These are phyloP conservation scores for Amanita subjunquillea DNA, from an alignment of 768 basidiomycete species.

Conservation along the genomic window DNA sequence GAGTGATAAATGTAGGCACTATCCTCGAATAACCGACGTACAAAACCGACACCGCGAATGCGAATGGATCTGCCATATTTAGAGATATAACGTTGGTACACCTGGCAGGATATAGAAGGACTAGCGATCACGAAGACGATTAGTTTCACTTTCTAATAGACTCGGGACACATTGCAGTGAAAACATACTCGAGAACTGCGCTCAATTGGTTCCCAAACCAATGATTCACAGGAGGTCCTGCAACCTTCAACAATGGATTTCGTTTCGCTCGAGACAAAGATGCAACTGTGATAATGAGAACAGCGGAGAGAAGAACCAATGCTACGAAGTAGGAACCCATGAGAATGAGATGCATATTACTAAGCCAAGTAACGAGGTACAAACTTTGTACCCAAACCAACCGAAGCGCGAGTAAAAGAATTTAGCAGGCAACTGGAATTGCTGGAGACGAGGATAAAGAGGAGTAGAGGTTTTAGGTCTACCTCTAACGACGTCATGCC, in stretches of 20 bases:
- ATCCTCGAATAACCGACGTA: conserved; percentile 24
- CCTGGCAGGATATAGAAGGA: conserved; percentile 39
- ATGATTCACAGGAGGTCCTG: conserved; percentile 45
- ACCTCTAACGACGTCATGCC: no score
- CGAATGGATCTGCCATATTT: conserved; percentile 63
- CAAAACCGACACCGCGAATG: conserved; percentile 58
- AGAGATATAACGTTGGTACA: conserved; percentile 41
- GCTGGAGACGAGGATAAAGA: no score
- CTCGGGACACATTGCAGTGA: neutral
- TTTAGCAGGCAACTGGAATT: no score
- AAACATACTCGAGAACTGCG: conserved; percentile 43
- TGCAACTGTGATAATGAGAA: neutral
- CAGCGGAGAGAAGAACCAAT: conserved; percentile 4
- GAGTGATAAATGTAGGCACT: neutral
- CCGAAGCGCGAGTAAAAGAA: no score
- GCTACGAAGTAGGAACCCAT: conserved; percentile 1
- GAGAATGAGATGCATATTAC: neutral
- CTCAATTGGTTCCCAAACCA: conserved; percentile 46
- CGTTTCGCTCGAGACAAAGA: conserved; percentile 12
- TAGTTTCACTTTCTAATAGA: neutral
- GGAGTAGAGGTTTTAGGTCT: no score
- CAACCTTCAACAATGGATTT: conserved; percentile 42
- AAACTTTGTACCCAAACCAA: no score
- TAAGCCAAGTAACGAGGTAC: no score
- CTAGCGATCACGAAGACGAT: conserved; percentile 19